A percentile compares a stretch with the other conserved stretches of the same genome.
phyloP scores from a whole-genome alignment of 345 rosid genomes.

The Eucalyptus curtisii region DNA sequence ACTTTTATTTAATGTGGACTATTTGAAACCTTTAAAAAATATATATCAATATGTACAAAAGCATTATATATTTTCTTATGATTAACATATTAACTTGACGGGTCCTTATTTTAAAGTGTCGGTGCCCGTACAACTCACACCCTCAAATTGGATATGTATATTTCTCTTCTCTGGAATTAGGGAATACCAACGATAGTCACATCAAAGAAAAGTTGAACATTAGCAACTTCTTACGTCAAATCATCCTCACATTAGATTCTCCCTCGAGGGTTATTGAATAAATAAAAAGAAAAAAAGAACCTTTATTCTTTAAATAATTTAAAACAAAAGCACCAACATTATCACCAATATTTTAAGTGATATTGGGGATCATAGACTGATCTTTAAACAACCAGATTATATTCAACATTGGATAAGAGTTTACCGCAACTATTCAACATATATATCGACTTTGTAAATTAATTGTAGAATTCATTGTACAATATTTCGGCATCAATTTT shows the following conservation, averaged over 20 bases:
- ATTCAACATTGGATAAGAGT: neutral
- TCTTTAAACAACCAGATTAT: neutral
- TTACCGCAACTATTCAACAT: neutral
- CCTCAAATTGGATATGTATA: too few relatives aligned
- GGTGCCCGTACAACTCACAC: fast-evolving
- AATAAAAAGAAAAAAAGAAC: neutral
- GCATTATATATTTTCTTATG: neutral
- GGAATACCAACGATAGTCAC: too few relatives aligned
- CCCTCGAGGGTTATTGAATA: too few relatives aligned
- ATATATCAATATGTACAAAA: neutral
- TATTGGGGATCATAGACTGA: neutral
- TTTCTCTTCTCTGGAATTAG: too few relatives aligned
- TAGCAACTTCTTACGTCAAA: too few relatives aligned
- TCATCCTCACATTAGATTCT: too few relatives aligned
- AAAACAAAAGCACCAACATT: neutral
- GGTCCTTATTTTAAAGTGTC: too few relatives aligned
- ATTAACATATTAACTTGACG: neutral
- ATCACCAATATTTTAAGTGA: neutral
- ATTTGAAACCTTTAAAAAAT: neutral
- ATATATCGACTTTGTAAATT: neutral
- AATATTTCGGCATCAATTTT: neutral
- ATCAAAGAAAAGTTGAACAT: too few relatives aligned
- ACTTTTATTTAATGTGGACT: neutral
- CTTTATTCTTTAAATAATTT: neutral
- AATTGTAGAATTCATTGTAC: neutral